Evolutionary conservation across 1,284 basidiomycete species (phyloP).

Genomic region (Tilletia caries): DNA sequence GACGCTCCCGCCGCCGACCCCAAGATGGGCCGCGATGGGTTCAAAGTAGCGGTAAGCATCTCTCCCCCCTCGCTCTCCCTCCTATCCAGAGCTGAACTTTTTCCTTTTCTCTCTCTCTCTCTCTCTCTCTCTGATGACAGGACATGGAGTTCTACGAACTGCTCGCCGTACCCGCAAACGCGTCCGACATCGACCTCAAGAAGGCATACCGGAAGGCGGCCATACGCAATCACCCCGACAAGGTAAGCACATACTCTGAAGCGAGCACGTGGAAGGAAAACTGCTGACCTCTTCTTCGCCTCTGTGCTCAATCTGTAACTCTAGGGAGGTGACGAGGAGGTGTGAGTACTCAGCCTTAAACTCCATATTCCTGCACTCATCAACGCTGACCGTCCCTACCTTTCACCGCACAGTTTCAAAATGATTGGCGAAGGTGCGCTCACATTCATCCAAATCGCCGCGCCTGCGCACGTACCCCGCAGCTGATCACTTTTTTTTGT

Average conservation of each 20-base stretch:
- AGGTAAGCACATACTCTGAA: slow-evolving; percentile 18
- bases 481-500: not conserved
- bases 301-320: not conserved
- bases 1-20: not conserved
- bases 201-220: slow-evolving; percentile 93
- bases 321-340: slow-evolving; percentile 49
- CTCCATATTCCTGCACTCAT: not conserved
- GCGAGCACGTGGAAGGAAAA: too few relatives aligned
- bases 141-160: slow-evolving; percentile 55
- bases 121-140: not conserved
- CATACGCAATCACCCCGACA: slow-evolving; percentile 70
- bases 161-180: slow-evolving; percentile 50
- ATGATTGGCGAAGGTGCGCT: slow-evolving; percentile 62
- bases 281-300: not conserved
- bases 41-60: slow-evolving; percentile 35
- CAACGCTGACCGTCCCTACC: not conserved
- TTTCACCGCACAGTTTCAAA: slow-evolving; percentile 22
- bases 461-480: not conserved
- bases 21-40: slow-evolving; percentile 48
- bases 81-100: not conserved
- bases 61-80: not conserved
- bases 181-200: slow-evolving; percentile 72
- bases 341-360: slow-evolving; percentile 12
- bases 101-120: slow-evolving; percentile 5
- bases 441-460: slow-evolving; percentile 56